These are phyloP conservation scores for Aspergillus aculeatus DNA, from an alignment of 2,329 filamentous ascomycete genomes.

Conservation along the genomic window DNA sequence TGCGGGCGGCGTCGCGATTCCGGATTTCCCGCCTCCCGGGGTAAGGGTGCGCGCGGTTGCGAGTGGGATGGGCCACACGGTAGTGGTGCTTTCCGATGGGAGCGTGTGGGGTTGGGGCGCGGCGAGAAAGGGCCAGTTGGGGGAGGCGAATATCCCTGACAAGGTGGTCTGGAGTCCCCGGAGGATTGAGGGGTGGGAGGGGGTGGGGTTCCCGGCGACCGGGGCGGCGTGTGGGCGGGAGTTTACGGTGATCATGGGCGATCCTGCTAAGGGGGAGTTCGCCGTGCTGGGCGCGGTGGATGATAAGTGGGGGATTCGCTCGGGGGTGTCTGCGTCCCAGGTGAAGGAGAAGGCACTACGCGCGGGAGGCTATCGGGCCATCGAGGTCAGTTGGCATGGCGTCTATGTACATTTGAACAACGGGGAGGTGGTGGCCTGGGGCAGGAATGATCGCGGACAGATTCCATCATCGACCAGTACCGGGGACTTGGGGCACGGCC, in stretches of 20 bases:
- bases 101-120: slow-evolving; percentile 86
- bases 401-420: slow-evolving; percentile 67
- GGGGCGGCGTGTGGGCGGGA: slow-evolving; percentile 78
- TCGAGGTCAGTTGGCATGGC: slow-evolving; percentile 79
- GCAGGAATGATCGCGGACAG: slow-evolving; percentile 81
- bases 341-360: slow-evolving; percentile 13
- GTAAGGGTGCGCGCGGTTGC: slow-evolving; percentile 63
- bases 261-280: slow-evolving; percentile 57
- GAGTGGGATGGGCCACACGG: slow-evolving; percentile 74
- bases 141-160: slow-evolving; percentile 50
- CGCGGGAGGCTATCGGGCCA: slow-evolving; percentile 57
- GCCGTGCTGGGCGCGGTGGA: slow-evolving; percentile 63
- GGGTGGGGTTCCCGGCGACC: slow-evolving; percentile 60
- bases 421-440: slow-evolving; percentile 69
- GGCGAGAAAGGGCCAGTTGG: slow-evolving; percentile 80
- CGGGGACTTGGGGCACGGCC: slow-evolving; percentile 50
- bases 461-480: slow-evolving; percentile 60
- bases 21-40: slow-evolving; percentile 62
- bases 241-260: slow-evolving; percentile 71
- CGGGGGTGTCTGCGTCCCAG: slow-evolving; percentile 50
- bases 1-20: slow-evolving; percentile 49
- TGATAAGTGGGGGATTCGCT: slow-evolving; percentile 68
- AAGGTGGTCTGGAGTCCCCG: slow-evolving; percentile 59
- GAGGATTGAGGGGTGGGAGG: slow-evolving; percentile 57
- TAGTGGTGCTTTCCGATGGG: slow-evolving; percentile 71